Evolutionary conservation across 305 asterid species (phyloP), one percentile per base, ranked within the genome.

Genomic region (Ajuga reptans): DNA sequence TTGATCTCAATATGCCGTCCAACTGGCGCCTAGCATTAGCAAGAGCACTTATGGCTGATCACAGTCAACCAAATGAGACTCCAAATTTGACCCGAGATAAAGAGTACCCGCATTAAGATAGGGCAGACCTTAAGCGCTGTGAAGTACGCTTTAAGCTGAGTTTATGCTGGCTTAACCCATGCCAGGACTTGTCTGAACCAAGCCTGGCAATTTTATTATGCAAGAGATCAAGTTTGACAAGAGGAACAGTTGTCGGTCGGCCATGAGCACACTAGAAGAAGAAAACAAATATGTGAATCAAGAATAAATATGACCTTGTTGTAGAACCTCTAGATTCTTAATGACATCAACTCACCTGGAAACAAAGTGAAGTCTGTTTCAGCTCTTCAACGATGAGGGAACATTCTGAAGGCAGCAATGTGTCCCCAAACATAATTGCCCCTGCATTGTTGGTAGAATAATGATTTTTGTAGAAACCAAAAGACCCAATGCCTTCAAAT

Each of bases 351-450:
- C 89, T 82, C 74, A 92, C 98, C 84, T 92, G 98, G 83, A 92
- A 92, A 83, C 98, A 90, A 45, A 88, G 80, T 51, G 97, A 88
- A 68, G 96, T 90, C 74, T 75, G 85, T 76, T 85, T 85, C 85
- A 90, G 84, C 85, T 92, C 98, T 69, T 90, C 93, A 14, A 92
- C 96, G 57, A 92, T 80, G 69, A 92, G 93, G 65, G 96, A 90
- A 79, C 98, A 92, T 76, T 92, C 97, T 37, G 97, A 90, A 69
- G 87, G 90, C 76, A 92, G 83, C 80, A 92, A 74, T 18, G 89
- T 62, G 75, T 92, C 98, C 54, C 98, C 97, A 75, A 92, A 92
- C 97, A 92, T 92, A 55, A 92, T 92, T 36, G 98, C 98, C 74
- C 98, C 97, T 92, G 77, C 77, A 70, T 60, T n/a, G 60, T 50